Evolutionary conservation across 352 stramenopile species (phyloP), one percentile per base, ranked within the genome.

Genomic region (Stramenopiles sp.): DNA sequence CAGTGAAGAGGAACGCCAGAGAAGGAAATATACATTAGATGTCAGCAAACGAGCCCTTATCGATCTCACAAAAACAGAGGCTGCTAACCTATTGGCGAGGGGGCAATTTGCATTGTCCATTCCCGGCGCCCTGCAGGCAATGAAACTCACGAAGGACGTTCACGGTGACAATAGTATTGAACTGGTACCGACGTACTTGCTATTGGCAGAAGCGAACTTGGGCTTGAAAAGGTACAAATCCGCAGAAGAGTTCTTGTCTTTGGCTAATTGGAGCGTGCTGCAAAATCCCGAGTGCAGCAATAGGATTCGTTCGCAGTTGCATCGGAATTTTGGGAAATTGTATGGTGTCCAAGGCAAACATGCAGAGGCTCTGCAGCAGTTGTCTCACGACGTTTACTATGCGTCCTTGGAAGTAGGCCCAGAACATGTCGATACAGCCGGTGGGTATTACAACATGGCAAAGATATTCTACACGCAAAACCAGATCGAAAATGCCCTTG

Each of bases 241-340:
- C 37, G 80, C 78, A 3, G 83, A 88, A 76, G 81, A 87, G 53
- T 84, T 86, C 34, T 76, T 87, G 1, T 75, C 74, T 1, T 73
- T 85, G 49, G 83, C 83, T 25, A 87, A 85, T 68, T 88, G 83
- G 83, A 79, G 68, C 32, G 78, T 87, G 0, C 76, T 88, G 6
- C 85, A 86, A 73, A 80, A 81, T 48, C 80, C 79, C 18, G 73
- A 83, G 31, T 85, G 80, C 78, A 78, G 36, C 37, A 80, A 85
- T 74, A 68, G 53, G 1, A 73, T 86, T 32, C 75, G 77, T 43
- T 78, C 74, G 6, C 63, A 83, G 80, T 75, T 88, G 32, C 80
- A 88, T 48, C 76, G 79, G 3, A 85, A 85, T 49, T 85, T 88
- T 74, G 84, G 84, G 68, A 87, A 88, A 68, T 69, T 88, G 1